A percentile compares a stretch with the other conserved stretches of the same genome.
phyloP scores from a whole-genome alignment of 2,329 filamentous ascomycete genomes.

The Paramyrothecium sp. region DNA sequence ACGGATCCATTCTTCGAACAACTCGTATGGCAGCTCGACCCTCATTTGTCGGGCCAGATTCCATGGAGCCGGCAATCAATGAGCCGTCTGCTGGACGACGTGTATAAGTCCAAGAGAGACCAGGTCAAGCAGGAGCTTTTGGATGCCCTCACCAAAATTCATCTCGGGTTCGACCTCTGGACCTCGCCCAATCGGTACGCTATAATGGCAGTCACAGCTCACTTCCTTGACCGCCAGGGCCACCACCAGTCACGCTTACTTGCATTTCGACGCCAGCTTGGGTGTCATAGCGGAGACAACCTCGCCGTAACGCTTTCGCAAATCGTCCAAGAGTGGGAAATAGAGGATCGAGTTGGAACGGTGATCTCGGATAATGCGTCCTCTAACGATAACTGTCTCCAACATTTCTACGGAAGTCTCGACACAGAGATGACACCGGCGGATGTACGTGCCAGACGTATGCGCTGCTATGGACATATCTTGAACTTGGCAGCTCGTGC shows the following conservation, averaged over 20 bases:
- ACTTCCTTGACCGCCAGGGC: background rate
- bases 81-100: too few relatives aligned
- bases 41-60: too few relatives aligned
- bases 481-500: conserved; percentile 5
- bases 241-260: background rate
- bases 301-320: background rate
- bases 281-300: background rate
- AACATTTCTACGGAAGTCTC: background rate
- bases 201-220: background rate
- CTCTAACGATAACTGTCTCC: background rate
- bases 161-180: too few relatives aligned
- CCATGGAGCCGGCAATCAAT: too few relatives aligned
- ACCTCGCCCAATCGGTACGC: too few relatives aligned
- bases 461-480: conserved; percentile 1
- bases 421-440: background rate
- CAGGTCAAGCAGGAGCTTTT: conserved; percentile 2
- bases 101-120: too few relatives aligned
- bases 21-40: too few relatives aligned
- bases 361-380: background rate
- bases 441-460: background rate
- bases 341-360: background rate
- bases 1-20: too few relatives aligned
- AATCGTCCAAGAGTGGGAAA: background rate
- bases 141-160: conserved; percentile 1
- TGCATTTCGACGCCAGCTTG: background rate